Evolutionary conservation across 495 filamentous ascomycete species (phyloP), one percentile per base, ranked within the genome.

Genomic region (Aspergillus coremiiformis): DNA sequence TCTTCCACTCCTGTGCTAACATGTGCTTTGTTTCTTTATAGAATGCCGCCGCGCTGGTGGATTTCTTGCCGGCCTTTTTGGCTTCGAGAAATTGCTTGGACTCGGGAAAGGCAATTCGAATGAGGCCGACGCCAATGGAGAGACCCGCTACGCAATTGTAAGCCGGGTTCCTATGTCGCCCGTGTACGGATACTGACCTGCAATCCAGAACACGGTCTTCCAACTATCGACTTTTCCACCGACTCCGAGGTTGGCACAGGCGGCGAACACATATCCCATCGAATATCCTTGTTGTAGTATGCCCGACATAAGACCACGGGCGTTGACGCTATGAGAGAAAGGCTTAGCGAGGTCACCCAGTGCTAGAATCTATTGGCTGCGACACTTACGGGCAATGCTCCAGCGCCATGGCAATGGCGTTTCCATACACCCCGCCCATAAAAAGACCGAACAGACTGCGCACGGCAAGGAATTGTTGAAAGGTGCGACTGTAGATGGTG

Each of bases 401-500:
- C 24, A 91, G 67, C 0, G 84, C 86, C 84, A 88, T 90, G 23
- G 85, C 84, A 46, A 85, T 84, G n/a, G 86, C 83, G 60, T 87
- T 84, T 39, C 87, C 87, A 66, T 89, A 91, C 14, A 91, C 80
- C 43, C 87, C 87, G 20, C 87, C 87, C 86, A 90, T 91, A 46
- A 87, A 85, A 47, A 91, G 68, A n/a, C 87, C 87, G 62, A 89
- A 90, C 10, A 90, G 63, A 41, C 76, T 74, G 19, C 85, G 65
- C 1, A 89, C 86, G 26, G 78, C 85, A 29, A 90, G 65, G 62
- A 90, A 90, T 59, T 84, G 73, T 46, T 74, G 60, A 62, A 86
- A 90, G 0, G 80, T 88, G 0, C 51, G 46, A 58, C 78, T 78
- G 60, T 85, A 91, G 55, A 86, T 86, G 17, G 85, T 89, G 3